Percentiles rank a stretch among this genome's conserved stretches.
Evolutionary conservation across 2,329 filamentous ascomycete genomes (phyloP).

Genomic region (Neodidymelliopsis sp.): DNA sequence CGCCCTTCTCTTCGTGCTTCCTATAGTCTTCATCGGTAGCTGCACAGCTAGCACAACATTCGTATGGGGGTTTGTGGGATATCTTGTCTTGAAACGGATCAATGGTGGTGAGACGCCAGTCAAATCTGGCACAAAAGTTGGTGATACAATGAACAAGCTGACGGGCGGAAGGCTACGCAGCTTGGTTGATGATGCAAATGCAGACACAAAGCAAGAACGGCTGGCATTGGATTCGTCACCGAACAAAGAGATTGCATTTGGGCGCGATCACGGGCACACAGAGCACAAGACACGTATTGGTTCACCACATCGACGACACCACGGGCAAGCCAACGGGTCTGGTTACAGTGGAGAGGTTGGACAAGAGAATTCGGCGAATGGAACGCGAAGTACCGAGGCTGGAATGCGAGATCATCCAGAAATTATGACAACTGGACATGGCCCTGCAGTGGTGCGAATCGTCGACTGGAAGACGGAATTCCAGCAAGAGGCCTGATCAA

Average conservation of each 20-base stretch:
- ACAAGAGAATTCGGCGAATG: constrained; percentile 1
- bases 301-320: constrained; percentile 13
- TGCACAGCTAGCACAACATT: constrained; percentile 70
- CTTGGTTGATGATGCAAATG: constrained; percentile 16
- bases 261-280: background rate
- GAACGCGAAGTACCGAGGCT: background rate
- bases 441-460: background rate
- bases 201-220: constrained; percentile 3
- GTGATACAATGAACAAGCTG: constrained; percentile 27
- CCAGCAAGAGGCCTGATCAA: constrained; percentile 6
- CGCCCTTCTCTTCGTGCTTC: constrained; percentile 72
- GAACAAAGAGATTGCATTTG: background rate
- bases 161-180: constrained; percentile 27
- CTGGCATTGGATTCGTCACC: constrained; percentile 13
- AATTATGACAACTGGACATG: background rate
- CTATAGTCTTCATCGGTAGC: constrained; percentile 71
- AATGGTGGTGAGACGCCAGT: constrained; percentile 33
- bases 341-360: constrained; percentile 5
- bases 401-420: constrained; percentile 1
- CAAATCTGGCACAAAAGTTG: constrained; percentile 27
- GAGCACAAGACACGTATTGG: constrained; percentile 8
- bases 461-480: constrained; percentile 12
- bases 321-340: constrained; percentile 11
- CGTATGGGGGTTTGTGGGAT: constrained; percentile 64
- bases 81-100: constrained; percentile 52